A percentile compares a stretch with the other conserved stretches of the same genome.
phyloP scores from a whole-genome alignment of 345 rosid species.

The Lepidium aucheri region DNA sequence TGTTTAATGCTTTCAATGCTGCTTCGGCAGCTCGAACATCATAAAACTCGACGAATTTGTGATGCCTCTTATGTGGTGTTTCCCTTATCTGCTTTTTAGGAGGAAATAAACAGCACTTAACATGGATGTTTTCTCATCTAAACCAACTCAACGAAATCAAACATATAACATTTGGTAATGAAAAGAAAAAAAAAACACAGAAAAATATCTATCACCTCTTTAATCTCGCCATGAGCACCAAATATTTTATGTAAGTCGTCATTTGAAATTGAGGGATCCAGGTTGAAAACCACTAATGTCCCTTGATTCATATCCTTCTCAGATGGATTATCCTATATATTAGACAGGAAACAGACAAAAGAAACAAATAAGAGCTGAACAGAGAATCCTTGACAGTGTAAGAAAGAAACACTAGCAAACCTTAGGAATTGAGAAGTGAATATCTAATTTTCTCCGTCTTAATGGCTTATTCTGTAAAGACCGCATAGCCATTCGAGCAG shows the following conservation, averaged over 20 bases:
- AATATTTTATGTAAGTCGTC: constrained; percentile 73
- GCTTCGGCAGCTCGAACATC: constrained; percentile 82
- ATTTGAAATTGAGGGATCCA: constrained; percentile 75
- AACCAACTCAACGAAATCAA: neutral
- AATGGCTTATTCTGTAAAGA: constrained; percentile 67
- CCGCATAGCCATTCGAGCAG: constrained; percentile 82
- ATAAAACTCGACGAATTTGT: constrained; percentile 74
- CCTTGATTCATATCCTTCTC: constrained; percentile 69
- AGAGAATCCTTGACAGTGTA: neutral
- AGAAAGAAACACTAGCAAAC: constrained; percentile 17
- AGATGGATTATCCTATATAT: constrained; percentile 67
- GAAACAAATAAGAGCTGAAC: neutral
- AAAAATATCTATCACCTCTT: constrained; percentile 46
- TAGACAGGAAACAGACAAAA: neutral
- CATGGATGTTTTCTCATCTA: neutral
- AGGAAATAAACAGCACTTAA: neutral
- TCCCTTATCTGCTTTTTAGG: constrained; percentile 58
- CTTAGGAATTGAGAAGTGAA: constrained; percentile 90
- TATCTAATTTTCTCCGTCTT: constrained; percentile 78
- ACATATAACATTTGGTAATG: neutral
- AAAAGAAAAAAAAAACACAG: neutral
- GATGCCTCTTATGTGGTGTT: constrained; percentile 79
- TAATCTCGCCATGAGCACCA: constrained; percentile 78
- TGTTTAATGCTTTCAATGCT: constrained; percentile 62
- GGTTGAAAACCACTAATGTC: constrained; percentile 67